Base-by-base conservation (phyloP, 192 early-diverging fungal species). In the Mortierella hygrophila region DNA sequence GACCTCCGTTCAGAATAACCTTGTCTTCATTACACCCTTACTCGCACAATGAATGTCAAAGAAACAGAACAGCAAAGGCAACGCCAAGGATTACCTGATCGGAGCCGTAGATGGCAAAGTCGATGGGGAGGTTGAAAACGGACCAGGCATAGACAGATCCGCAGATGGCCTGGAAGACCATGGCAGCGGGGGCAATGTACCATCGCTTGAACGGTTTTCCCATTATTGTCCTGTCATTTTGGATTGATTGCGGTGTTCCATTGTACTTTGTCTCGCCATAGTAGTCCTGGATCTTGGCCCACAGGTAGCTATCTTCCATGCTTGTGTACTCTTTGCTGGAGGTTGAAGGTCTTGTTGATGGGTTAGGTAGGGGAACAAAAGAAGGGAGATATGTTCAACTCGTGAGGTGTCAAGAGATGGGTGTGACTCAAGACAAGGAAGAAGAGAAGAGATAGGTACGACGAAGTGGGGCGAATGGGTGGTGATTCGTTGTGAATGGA, bases 81-180 rank as follows among this genome's bases (percentile, higher is more conserved):
- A 32, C 60, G 13, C 8, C 60, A 32, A 26, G 26, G 1, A 3
- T 77, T 46, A 84, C 87, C 52, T 79, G 75, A 18, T 82, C 71
- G 69, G 87, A 75, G 1, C 88, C 69, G 15, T 78, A 68, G n/a
- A 93, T 77, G 5, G 80, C 74, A 18, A 40, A 79, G 68, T 93
- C 92, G 77, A 93, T 90, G 23, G 92, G 90, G 4, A 76, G 81
- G 80, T 93, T 93, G 73, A 91, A 93, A 44, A 92, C 90, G 8
- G 92, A 93, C 92, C 92, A 93, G 4, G 93, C 92, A 42, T 93
- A 93, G n/a, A 93, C 84, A 16, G 93, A 93, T 44, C 93, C 93
- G 65, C 89, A 91, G 77, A 90, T 92, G 81, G 92, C 90, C 82
- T 93, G 93, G 44, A 91, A 91, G 21, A 92, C 83, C 35, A 93